These are phyloP conservation scores for Sugiyamaella neomexicana DNA, from an alignment of 1,139 yeast genomes.

Conservation along the genomic window DNA sequence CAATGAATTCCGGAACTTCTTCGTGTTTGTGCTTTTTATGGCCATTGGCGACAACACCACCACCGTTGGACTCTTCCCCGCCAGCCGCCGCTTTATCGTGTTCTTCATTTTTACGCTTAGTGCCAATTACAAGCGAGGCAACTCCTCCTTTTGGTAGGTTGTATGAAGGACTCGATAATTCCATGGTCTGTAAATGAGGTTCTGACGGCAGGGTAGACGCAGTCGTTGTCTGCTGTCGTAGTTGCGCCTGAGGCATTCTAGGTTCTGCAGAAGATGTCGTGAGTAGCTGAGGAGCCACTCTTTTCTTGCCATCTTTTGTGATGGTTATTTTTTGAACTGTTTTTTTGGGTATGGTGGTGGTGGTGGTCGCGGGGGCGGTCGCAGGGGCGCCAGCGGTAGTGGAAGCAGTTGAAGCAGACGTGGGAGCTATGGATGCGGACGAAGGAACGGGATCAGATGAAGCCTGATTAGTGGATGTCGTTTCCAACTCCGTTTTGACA, in stretches of 20 bases:
- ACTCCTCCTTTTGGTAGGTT: conserved; percentile 47
- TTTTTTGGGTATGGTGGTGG: conserved; percentile 31
- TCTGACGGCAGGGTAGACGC: conserved; percentile 16
- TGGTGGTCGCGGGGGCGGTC: no score
- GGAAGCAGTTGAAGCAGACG: conserved; percentile 28
- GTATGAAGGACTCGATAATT: conserved; percentile 42
- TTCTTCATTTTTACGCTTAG: conserved; percentile 45
- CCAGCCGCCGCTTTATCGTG: conserved; percentile 41
- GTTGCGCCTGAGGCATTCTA: conserved; percentile 28
- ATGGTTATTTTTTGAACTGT: conserved; percentile 53
- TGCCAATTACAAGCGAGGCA: conserved; percentile 47
- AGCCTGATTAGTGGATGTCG: no score
- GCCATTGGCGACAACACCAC: conserved; percentile 21
- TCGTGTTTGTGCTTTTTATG: conserved; percentile 38
- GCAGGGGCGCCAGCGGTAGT: conserved; percentile 25
- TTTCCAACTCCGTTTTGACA: conserved; percentile 4
- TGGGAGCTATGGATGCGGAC: conserved; percentile 14
- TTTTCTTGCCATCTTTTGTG: conserved; percentile 77
- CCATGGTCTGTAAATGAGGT: conserved; percentile 30
- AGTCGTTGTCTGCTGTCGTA: conserved; percentile 5
- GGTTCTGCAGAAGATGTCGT: conserved; percentile 47
- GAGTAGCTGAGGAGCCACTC: conserved; percentile 83
- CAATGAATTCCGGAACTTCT: conserved; percentile 63
- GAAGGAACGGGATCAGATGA: no score
- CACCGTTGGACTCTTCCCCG: conserved; percentile 43